phyloP scores from a whole-genome alignment of 2,329 filamentous ascomycete genomes.

The Aplosporella prunicola region DNA sequence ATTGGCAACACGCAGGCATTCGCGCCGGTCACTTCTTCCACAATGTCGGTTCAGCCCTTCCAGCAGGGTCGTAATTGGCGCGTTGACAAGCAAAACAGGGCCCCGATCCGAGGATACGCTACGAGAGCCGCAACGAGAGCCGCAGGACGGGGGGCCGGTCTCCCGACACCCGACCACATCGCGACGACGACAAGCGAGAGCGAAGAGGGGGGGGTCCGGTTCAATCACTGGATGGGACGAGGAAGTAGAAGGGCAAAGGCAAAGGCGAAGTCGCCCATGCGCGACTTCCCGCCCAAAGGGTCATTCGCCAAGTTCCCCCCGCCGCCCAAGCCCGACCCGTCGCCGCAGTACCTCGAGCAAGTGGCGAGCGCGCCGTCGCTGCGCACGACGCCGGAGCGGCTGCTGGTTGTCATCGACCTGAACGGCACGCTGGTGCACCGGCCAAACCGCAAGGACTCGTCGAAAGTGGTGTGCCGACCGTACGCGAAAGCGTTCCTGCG shows the following conservation, averaged over 20 bases:
- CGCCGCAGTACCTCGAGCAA: constrained; percentile 49
- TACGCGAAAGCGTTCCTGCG: constrained; percentile 59
- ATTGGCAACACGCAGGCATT: no score
- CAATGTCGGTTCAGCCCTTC: constrained; percentile 1
- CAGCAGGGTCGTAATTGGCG: constrained; percentile 7
- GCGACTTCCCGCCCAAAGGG: constrained; percentile 2
- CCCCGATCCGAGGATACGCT: not conserved
- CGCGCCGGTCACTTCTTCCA: not conserved
- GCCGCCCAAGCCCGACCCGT: constrained; percentile 50
- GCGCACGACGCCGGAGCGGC: constrained; percentile 43
- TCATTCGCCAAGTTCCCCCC: constrained; percentile 25
- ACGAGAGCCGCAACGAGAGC: constrained; percentile 1
- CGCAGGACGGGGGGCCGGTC: not conserved
- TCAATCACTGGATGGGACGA: not conserved
- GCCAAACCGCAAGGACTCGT: constrained; percentile 37
- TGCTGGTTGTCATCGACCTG: constrained; percentile 82
- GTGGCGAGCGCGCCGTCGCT: constrained; percentile 30
- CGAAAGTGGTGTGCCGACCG: constrained; percentile 56
- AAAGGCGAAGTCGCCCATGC: not conserved
- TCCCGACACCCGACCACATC: not conserved
- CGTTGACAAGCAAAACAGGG: constrained; percentile 9
- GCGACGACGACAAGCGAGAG: not conserved
- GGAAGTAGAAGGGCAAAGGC: not conserved
- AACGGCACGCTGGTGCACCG: constrained; percentile 84
- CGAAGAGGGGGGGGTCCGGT: not conserved